These are phyloP conservation scores for Umbelopsis sp. DNA, from an alignment of 192 early-diverging fungal species.

Conservation along the genomic window DNA sequence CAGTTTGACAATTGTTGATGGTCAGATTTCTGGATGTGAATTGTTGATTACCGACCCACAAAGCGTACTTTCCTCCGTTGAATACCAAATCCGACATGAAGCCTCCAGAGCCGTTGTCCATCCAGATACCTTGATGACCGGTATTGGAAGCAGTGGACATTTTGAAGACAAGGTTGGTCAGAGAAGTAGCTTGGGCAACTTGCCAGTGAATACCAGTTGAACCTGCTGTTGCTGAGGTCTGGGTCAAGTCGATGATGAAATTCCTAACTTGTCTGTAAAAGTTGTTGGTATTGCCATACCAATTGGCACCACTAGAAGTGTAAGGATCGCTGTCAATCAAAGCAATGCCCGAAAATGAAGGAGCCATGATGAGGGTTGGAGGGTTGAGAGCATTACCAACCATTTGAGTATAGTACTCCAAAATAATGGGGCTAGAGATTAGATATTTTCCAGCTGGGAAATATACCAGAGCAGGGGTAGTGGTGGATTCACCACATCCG, in stretches of 20 bases:
- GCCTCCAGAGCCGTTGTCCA: slow-evolving; percentile 56
- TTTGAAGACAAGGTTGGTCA: slow-evolving; percentile 39
- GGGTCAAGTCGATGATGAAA: slow-evolving; percentile 45
- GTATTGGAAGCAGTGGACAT: slow-evolving; percentile 38
- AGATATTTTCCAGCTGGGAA: slow-evolving; percentile 47
- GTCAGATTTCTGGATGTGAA: slow-evolving; percentile 41
- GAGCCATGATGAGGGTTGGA: slow-evolving; percentile 41
- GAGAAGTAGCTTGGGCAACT: slow-evolving; percentile 46
- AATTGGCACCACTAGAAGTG: slow-evolving; percentile 12
- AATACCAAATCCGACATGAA: slow-evolving; percentile 49
- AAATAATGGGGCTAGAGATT: slow-evolving; percentile 34
- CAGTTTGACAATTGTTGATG: slow-evolving; percentile 43
- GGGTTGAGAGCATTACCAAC: slow-evolving; percentile 43
- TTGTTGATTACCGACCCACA: slow-evolving; percentile 51
- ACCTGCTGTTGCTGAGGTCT: slow-evolving; percentile 18
- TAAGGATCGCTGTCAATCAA: slow-evolving; percentile 47
- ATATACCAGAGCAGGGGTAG: slow-evolving; percentile 45
- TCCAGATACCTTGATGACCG: slow-evolving; percentile 47
- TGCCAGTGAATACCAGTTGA: slow-evolving; percentile 49
- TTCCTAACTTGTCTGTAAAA: slow-evolving; percentile 49
- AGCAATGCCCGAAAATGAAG: slow-evolving; percentile 41
- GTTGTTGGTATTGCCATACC: slow-evolving; percentile 49
- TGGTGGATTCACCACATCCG: slow-evolving; percentile 42
- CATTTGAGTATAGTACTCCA: slow-evolving; percentile 49
- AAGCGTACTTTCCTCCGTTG: slow-evolving; percentile 44